Evolutionary conservation across 805 yeast species (phyloP).

Genomic region (Wickerhamiella australiensis): DNA sequence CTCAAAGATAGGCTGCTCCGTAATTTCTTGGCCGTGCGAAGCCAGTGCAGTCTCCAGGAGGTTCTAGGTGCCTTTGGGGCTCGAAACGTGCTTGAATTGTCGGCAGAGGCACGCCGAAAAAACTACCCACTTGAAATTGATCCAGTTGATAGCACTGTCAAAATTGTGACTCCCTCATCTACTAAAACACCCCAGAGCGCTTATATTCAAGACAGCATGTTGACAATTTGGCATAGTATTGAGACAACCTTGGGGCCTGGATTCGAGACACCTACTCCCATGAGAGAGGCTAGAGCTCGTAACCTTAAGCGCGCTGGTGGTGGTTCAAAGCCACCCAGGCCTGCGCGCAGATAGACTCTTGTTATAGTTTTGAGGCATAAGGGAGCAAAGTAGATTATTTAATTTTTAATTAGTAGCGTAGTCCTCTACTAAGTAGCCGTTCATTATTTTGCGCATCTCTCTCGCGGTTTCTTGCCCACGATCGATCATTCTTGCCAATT

Average conservation of each 20-base stretch:
- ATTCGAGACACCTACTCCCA: background rate
- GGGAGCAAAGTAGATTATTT: background rate
- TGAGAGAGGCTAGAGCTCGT: background rate
- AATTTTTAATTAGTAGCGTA: constrained; percentile 13
- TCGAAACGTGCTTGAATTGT: background rate
- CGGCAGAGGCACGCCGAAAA: background rate
- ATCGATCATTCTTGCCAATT: constrained; percentile 15
- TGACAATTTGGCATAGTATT: constrained; percentile 6
- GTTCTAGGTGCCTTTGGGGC: background rate
- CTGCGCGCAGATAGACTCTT: background rate
- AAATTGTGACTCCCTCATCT: background rate
- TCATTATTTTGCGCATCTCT: constrained; percentile 18
- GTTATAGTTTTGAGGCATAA: too few species aligned
- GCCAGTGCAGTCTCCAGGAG: background rate
- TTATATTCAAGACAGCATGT: background rate
- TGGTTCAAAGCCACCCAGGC: background rate
- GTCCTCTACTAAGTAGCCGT: constrained; percentile 21
- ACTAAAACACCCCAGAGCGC: background rate
- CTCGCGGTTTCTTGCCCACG: constrained; percentile 18
- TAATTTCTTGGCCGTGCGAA: background rate
- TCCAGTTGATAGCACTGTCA: background rate
- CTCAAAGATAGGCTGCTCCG: background rate
- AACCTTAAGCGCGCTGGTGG: background rate
- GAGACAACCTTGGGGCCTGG: constrained; percentile 1
- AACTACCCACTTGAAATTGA: constrained; percentile 6